Percentiles rank a stretch among this genome's conserved stretches.
Evolutionary conservation across 2,329 filamentous ascomycete species (phyloP).

Genomic region (Chaetomiaceae sp.): DNA sequence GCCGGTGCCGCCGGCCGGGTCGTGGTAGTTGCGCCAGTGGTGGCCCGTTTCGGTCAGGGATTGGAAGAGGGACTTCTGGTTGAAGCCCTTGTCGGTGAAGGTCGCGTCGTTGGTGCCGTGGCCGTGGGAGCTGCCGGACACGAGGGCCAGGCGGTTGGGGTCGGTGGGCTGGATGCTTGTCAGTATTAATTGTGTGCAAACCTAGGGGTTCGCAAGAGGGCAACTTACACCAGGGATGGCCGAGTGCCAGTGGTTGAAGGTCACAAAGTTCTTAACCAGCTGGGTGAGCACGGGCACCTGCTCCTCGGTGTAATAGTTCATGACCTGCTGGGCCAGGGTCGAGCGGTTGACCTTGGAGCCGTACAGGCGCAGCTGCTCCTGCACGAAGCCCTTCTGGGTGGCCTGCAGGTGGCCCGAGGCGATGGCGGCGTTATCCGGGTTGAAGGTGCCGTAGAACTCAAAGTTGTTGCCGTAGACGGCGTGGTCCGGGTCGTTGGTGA

Average conservation of each 20-base stretch:
- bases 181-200: no score
- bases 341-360: conserved; percentile 26
- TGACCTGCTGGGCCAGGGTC: conserved; percentile 32
- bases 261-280: conserved; percentile 35
- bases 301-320: conserved; percentile 39
- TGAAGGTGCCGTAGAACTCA: conserved; percentile 37
- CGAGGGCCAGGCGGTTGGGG: conserved; percentile 34
- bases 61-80: conserved; percentile 35
- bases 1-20: conserved; percentile 32
- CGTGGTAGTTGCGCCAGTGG: conserved; percentile 43
- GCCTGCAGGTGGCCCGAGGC: conserved; percentile 20
- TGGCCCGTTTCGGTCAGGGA: conserved; percentile 34
- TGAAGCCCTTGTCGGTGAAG: conserved; percentile 25
- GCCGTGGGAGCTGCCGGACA: conserved; percentile 28
- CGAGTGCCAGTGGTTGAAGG: conserved; percentile 41
- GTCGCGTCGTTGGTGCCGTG: conserved; percentile 28
- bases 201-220: no score
- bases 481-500: conserved; percentile 37
- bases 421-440: conserved; percentile 33
- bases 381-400: conserved; percentile 34
- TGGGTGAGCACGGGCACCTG: conserved; percentile 37
- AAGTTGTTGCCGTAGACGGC: conserved; percentile 38
- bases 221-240: conserved; percentile 36
- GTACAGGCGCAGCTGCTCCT: conserved; percentile 35
- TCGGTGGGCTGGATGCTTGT: conserved; percentile 31